These are phyloP conservation scores for Suillus subalutaceus DNA, from an alignment of 768 basidiomycete species.

Conservation along the genomic window DNA sequence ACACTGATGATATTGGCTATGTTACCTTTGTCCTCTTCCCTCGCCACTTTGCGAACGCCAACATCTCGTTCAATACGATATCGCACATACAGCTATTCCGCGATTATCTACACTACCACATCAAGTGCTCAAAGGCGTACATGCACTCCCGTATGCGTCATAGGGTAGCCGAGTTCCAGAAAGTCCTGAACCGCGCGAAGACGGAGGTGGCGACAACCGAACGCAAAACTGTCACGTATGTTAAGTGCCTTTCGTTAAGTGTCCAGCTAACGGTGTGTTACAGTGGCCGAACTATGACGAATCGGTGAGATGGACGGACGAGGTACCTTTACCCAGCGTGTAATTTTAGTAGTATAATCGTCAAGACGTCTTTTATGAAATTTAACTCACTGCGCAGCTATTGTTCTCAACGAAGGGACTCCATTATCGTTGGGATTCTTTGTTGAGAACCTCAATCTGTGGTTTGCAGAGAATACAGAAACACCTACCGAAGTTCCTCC, in stretches of 20 bases:
- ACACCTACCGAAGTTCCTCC: background rate
- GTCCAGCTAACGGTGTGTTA: slow-evolving; percentile 18
- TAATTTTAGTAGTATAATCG: slow-evolving; percentile 1
- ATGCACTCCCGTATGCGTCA: slow-evolving; percentile 98
- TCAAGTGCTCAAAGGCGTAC: slow-evolving; percentile 98
- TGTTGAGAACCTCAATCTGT: background rate
- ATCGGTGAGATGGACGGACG: slow-evolving; percentile 40
- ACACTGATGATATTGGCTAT: slow-evolving; percentile 90
- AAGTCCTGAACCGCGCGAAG: slow-evolving; percentile 94
- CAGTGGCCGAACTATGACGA: slow-evolving; percentile 61
- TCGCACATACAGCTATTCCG: slow-evolving; percentile 97
- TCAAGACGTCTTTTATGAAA: background rate
- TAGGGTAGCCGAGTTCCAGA: slow-evolving; percentile 94
- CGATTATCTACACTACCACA: slow-evolving; percentile 99
- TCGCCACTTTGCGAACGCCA: slow-evolving; percentile 82
- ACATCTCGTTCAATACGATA: slow-evolving; percentile 75
- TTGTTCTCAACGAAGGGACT: background rate
- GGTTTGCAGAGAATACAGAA: background rate
- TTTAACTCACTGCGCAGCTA: background rate
- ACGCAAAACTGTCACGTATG: slow-evolving; percentile 88
- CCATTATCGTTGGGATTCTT: background rate
- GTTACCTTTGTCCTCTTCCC: slow-evolving; percentile 98
- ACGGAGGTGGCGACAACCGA: slow-evolving; percentile 82
- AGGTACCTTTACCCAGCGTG: background rate
- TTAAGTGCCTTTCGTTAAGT: slow-evolving; percentile 9